Percentiles rank a stretch among this genome's conserved stretches.
phyloP scores from a whole-genome alignment of 352 stramenopile genomes.

The Pilasporangium apinafurcum region DNA sequence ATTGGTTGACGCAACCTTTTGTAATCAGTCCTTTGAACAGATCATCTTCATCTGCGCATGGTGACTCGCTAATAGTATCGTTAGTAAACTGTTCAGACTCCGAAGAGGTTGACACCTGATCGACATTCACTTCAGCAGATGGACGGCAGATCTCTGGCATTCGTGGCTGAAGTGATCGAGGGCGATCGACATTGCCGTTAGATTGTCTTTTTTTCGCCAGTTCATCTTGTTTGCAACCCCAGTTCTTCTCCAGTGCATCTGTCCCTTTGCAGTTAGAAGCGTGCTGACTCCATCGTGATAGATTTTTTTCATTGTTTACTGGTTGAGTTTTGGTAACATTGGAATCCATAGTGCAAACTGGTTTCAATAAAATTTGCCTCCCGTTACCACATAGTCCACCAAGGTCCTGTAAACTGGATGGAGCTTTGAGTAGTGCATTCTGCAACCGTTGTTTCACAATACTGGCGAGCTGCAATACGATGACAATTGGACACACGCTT shows the following conservation, averaged over 20 bases:
- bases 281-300: constrained; percentile 18
- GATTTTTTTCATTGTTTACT: neutral
- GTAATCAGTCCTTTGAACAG: constrained; percentile 30
- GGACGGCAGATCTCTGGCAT: constrained; percentile 15
- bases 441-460: constrained; percentile 30
- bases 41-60: constrained; percentile 10
- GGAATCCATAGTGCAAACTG: neutral
- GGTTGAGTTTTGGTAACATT: constrained; percentile 1
- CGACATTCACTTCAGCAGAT: neutral
- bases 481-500: constrained; percentile 19
- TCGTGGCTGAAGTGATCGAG: constrained; percentile 14
- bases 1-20: constrained; percentile 2
- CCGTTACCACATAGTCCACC: constrained; percentile 38
- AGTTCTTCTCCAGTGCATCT: no score
- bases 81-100: constrained; percentile 14
- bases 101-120: constrained; percentile 4
- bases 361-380: constrained; percentile 15
- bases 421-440: constrained; percentile 29
- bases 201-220: constrained; percentile 10
- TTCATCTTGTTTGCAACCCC: constrained; percentile 10
- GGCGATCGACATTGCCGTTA: constrained; percentile 7
- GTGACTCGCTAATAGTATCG: constrained; percentile 1
- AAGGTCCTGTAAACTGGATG: constrained; percentile 31
- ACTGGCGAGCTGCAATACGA: constrained; percentile 40
- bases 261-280: constrained; percentile 2